A percentile compares a stretch with the other conserved stretches of the same genome.
Evolutionary conservation across 1,284 basidiomycete species (phyloP).

Genomic region (Inonotus hispidus): DNA sequence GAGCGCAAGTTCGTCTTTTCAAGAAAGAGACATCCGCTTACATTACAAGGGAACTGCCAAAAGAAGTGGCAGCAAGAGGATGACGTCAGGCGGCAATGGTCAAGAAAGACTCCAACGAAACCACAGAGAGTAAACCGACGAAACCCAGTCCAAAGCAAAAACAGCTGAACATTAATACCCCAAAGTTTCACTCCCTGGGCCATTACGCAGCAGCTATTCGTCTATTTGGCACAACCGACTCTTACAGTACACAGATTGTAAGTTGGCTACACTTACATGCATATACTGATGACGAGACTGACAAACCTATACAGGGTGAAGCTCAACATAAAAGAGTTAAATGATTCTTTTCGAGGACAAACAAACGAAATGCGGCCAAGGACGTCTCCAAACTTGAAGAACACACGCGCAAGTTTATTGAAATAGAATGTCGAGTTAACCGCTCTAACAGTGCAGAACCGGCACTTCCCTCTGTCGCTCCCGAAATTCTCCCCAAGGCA

Average conservation of each 20-base stretch:
- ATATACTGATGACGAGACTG: too few species aligned
- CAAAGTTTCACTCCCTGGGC: not conserved
- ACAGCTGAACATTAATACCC: not conserved
- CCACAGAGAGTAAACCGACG: too few species aligned
- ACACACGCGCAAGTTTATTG: conserved; percentile 18
- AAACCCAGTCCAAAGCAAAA: not conserved
- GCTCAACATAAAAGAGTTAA: conserved; percentile 32
- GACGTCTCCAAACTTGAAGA: conserved; percentile 28
- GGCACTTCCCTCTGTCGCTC: too few species aligned
- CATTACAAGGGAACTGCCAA: conserved; percentile 19
- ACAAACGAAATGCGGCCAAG: conserved; percentile 25
- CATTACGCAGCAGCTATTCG: not conserved
- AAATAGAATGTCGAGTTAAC: not conserved
- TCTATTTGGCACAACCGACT: conserved; percentile 1
- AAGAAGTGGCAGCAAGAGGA: conserved; percentile 2
- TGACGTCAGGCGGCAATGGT: not conserved
- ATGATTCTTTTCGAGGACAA: conserved; percentile 28
- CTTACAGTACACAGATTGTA: conserved; percentile 2
- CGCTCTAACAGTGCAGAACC: not conserved
- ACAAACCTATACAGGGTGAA: conserved; percentile 34
- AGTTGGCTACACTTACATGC: too few species aligned
- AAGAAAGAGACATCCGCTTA: conserved; percentile 20
- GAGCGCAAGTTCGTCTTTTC: conserved; percentile 23
- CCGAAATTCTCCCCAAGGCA: not conserved
- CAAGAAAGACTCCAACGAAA: not conserved